Percentiles rank a stretch among this genome's conserved stretches.
phyloP scores from a whole-genome alignment of 2,329 filamentous ascomycete species.

The Stemphylium vesicarium region DNA sequence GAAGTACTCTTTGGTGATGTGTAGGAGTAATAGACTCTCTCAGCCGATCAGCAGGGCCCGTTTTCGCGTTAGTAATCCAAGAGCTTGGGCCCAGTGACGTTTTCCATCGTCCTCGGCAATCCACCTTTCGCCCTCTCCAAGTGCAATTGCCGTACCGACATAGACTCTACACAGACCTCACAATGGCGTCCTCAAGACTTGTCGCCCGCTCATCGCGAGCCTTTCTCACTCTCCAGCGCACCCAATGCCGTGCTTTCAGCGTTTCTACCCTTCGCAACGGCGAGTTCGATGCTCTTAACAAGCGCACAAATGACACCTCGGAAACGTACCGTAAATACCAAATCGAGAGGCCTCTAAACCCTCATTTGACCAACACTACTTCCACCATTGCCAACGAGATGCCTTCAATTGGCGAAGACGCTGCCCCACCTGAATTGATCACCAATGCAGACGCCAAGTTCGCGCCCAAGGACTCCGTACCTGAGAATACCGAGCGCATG shows the following conservation, averaged over 20 bases:
- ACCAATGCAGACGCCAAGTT: constrained; percentile 63
- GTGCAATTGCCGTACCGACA: constrained; percentile 23
- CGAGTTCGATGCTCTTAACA: constrained; percentile 54
- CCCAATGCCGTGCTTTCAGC: constrained; percentile 49
- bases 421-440: constrained; percentile 66
- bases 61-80: constrained; percentile 22
- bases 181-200: constrained; percentile 57
- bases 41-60: constrained; percentile 22
- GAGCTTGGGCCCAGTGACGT: constrained; percentile 30
- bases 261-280: constrained; percentile 44
- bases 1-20: constrained; percentile 7
- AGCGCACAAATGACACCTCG: constrained; percentile 60
- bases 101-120: constrained; percentile 29
- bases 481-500: constrained; percentile 69
- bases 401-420: constrained; percentile 63
- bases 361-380: constrained; percentile 68
- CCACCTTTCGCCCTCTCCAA: constrained; percentile 14
- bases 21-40: constrained; percentile 25
- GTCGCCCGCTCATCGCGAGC: constrained; percentile 55
- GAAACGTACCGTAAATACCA: constrained; percentile 63
- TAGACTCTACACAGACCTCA: constrained; percentile 9
- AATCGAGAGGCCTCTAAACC: constrained; percentile 64
- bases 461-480: constrained; percentile 64
- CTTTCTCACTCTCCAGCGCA: constrained; percentile 41
- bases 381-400: constrained; percentile 69